Percentiles rank a stretch among this genome's conserved stretches.
These are phyloP conservation scores for Xylariaceae sp. DNA, from an alignment of 2,329 filamentous ascomycete genomes.

Conservation along the genomic window DNA sequence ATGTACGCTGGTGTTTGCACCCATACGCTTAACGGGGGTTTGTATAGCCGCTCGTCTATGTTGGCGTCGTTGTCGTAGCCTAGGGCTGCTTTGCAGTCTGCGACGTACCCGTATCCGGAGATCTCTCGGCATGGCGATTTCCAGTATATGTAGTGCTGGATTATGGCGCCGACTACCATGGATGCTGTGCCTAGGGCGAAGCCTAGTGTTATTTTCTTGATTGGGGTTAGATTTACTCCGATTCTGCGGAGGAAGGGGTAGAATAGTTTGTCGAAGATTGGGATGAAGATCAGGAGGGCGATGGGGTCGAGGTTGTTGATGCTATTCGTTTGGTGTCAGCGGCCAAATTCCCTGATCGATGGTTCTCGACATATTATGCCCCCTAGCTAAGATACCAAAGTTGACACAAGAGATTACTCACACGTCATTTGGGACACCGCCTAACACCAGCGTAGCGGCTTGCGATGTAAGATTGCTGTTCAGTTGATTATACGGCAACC, in stretches of 20 bases:
- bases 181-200: slow-evolving; percentile 53
- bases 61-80: slow-evolving; percentile 10
- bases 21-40: slow-evolving; percentile 57
- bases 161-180: slow-evolving; percentile 56
- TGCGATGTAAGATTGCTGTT: slow-evolving; percentile 64
- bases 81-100: slow-evolving; percentile 31
- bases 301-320: slow-evolving; percentile 66
- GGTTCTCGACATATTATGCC: neutral
- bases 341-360: neutral
- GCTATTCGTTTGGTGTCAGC: slow-evolving; percentile 10
- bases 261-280: slow-evolving; percentile 56
- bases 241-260: slow-evolving; percentile 58
- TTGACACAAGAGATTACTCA: slow-evolving; percentile 6
- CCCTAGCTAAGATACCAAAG: too few species aligned
- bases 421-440: slow-evolving; percentile 66
- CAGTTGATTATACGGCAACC: slow-evolving; percentile 63
- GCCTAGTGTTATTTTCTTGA: slow-evolving; percentile 61
- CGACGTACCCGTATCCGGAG: slow-evolving; percentile 47
- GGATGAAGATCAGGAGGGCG: slow-evolving; percentile 63
- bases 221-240: slow-evolving; percentile 59
- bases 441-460: slow-evolving; percentile 51
- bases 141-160: slow-evolving; percentile 55
- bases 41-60: slow-evolving; percentile 25
- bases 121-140: slow-evolving; percentile 34
- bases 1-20: slow-evolving; percentile 53